Conservation (phyloP, 164 flowering plant species). For the Stephania cephalantha region DNA sequence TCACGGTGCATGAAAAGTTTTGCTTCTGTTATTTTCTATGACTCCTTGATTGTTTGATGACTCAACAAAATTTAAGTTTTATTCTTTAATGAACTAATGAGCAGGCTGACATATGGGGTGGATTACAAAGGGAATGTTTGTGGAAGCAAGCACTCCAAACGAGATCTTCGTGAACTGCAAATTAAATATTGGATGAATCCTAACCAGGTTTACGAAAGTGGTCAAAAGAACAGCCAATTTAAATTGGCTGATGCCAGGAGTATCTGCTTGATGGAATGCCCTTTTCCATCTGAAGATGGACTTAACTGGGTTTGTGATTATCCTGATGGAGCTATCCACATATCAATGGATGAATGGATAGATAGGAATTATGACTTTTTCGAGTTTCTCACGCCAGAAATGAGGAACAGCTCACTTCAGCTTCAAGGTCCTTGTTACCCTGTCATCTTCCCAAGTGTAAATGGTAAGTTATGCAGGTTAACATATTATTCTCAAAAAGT, state of each 20-base stretch:
- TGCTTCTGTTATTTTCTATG: neutral
- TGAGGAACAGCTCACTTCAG: constrained; percentile 87
- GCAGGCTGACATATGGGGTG: constrained; percentile 83
- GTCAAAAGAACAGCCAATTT: constrained; percentile 55
- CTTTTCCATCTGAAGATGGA: constrained; percentile 67
- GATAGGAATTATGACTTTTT: constrained; percentile 87
- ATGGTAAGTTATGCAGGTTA: constrained; percentile 48
- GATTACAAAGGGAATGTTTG: constrained; percentile 96
- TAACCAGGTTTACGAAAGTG: constrained; percentile 89
- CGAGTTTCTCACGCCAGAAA: constrained; percentile 75
- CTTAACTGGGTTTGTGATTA: constrained; percentile 97
- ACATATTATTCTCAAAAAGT: neutral
- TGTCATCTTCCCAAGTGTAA: constrained; percentile 89
- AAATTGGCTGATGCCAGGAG: constrained; percentile 68
- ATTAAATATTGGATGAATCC: constrained; percentile 83
- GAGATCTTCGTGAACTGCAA: constrained; percentile 71
- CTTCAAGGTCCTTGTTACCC: constrained; percentile 99
- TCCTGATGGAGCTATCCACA: constrained; percentile 82
- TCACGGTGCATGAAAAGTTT: neutral
- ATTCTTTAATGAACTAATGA: neutral
- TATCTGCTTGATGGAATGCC: constrained; percentile 92
- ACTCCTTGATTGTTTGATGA: neutral
- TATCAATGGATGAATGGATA: constrained; percentile 73
- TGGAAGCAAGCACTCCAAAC: constrained; percentile 74
- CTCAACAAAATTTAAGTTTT: neutral